Percentiles rank a stretch among this genome's conserved stretches.
phyloP scores from a whole-genome alignment of 306 rosid genomes.

The Arachis hypogaea region DNA sequence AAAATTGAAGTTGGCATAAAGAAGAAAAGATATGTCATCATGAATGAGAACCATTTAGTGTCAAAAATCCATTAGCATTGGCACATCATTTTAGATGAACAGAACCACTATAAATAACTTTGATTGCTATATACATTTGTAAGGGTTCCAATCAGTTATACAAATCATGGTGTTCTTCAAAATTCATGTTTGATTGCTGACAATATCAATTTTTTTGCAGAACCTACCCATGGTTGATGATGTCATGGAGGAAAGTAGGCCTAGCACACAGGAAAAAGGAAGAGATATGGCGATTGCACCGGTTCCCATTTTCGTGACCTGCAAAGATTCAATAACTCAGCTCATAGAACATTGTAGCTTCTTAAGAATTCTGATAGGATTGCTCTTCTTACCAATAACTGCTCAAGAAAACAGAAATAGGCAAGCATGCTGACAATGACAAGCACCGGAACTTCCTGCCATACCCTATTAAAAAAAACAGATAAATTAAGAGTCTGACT shows the following conservation, averaged over 20 bases:
- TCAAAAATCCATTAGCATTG: constrained; percentile 8
- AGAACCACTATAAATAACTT: constrained; percentile 1
- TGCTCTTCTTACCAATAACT: constrained; percentile 76
- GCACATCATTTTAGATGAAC: constrained; percentile 16
- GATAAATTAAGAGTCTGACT: constrained; percentile 23
- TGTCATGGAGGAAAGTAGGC: constrained; percentile 95
- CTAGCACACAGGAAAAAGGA: constrained; percentile 96
- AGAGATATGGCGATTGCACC: constrained; percentile 94
- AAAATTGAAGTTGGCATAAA: background rate
- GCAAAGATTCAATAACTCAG: constrained; percentile 40
- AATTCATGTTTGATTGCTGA: constrained; percentile 1
- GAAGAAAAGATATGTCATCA: background rate
- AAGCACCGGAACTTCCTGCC: constrained; percentile 98
- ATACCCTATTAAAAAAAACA: constrained; percentile 60
- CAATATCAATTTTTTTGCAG: constrained; percentile 25
- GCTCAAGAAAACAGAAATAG: constrained; percentile 98
- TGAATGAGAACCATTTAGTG: constrained; percentile 12
- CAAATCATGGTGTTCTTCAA: constrained; percentile 18
- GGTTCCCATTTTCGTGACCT: constrained; percentile 87
- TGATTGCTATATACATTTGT: background rate
- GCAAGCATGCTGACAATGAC: constrained; percentile 98
- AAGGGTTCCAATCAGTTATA: background rate
- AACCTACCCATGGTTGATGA: constrained; percentile 95
- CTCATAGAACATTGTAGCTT: constrained; percentile 26
- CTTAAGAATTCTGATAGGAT: constrained; percentile 22